Conservation (phyloP, 345 rosid genomes). For the Pugionium dolabratum region DNA sequence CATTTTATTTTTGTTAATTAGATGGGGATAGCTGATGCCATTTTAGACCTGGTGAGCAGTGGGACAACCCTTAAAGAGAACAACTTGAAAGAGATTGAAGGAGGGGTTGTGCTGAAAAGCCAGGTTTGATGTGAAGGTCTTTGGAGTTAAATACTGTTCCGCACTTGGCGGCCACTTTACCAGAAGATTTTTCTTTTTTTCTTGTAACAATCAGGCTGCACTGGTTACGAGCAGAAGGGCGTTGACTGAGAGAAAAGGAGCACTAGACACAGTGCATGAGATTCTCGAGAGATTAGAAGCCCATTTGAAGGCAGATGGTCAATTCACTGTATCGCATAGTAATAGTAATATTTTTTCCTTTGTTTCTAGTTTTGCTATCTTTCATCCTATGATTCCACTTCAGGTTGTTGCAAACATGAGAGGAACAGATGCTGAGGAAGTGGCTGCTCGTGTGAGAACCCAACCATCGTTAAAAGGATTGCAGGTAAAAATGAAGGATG, state of each 20-base stretch:
- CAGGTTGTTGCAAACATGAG: conserved; percentile 95
- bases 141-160: conserved; percentile 15
- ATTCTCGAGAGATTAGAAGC: conserved; percentile 95
- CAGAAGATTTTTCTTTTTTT: not conserved
- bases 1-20: conserved; percentile 38
- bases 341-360: not conserved
- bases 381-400: conserved; percentile 24
- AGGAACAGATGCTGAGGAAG: conserved; percentile 80
- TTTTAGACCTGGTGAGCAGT: conserved; percentile 96
- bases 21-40: conserved; percentile 99
- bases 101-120: conserved; percentile 85
- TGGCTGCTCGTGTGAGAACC: conserved; percentile 68
- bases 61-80: conserved; percentile 89
- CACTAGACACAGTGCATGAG: conserved; percentile 65
- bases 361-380: conserved; percentile 16
- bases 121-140: conserved; percentile 56
- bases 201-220: conserved; percentile 60
- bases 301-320: conserved; percentile 82
- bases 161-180: not conserved
- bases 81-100: conserved; percentile 95
- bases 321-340: conserved; percentile 53
- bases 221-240: conserved; percentile 84
- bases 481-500: conserved; percentile 57
- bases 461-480: conserved; percentile 85
- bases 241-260: conserved; percentile 63